A percentile compares a stretch with the other conserved stretches of the same genome.
Evolutionary conservation across 2,329 filamentous ascomycete species (phyloP).

Genomic region (Fusarium nematophilum): DNA sequence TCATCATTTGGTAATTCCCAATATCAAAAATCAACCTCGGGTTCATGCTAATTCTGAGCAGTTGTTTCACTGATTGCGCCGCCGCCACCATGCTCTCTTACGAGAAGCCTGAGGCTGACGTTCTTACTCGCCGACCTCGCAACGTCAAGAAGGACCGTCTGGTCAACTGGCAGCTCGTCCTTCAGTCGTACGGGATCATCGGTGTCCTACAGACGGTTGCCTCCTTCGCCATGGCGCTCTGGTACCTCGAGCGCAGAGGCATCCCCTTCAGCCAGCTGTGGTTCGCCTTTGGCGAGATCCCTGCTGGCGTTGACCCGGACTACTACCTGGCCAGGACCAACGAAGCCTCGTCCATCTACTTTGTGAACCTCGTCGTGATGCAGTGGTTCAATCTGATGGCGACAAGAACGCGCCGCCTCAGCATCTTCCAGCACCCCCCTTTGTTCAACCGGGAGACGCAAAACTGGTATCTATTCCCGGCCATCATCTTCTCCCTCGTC

Average conservation of each 20-base stretch:
- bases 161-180: slow-evolving; percentile 77
- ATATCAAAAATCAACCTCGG: accelerated
- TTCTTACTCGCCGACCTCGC: slow-evolving; percentile 75
- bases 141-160: slow-evolving; percentile 76
- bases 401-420: slow-evolving; percentile 72
- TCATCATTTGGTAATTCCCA: slow-evolving; percentile 65
- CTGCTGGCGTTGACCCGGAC: slow-evolving; percentile 62
- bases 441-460: slow-evolving; percentile 71
- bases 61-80: slow-evolving; percentile 81
- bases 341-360: slow-evolving; percentile 79
- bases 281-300: slow-evolving; percentile 73
- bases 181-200: slow-evolving; percentile 78
- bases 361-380: slow-evolving; percentile 83
- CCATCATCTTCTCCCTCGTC: slow-evolving; percentile 74
- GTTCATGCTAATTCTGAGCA: slow-evolving; percentile 35
- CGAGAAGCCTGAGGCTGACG: slow-evolving; percentile 80
- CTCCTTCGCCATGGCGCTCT: slow-evolving; percentile 74
- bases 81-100: slow-evolving; percentile 80
- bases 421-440: slow-evolving; percentile 79
- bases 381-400: slow-evolving; percentile 82
- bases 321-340: slow-evolving; percentile 68
- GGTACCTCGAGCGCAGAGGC: slow-evolving; percentile 72
- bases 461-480: slow-evolving; percentile 77
- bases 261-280: slow-evolving; percentile 73
- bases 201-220: slow-evolving; percentile 71